A percentile compares a stretch with the other conserved stretches of the same genome.
These are phyloP conservation scores for Sclerotinia trifoliorum DNA, from an alignment of 2,329 filamentous ascomycete genomes.

Conservation along the genomic window DNA sequence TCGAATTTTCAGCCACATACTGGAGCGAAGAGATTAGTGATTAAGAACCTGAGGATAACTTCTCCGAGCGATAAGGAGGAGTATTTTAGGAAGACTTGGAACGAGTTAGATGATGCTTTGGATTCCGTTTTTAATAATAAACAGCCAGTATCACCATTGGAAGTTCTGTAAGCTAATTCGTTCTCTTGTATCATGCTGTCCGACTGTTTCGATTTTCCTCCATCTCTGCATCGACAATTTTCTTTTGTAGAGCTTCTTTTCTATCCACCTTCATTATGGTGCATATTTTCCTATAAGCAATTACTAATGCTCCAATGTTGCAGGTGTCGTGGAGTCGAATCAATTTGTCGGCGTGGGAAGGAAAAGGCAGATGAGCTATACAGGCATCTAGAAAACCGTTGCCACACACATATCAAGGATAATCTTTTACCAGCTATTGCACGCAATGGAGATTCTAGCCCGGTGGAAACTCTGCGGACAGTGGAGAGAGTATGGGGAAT, in stretches of 20 bases:
- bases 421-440: slow-evolving; percentile 56
- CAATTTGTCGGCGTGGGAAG: slow-evolving; percentile 77
- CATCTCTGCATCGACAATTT: too few species aligned
- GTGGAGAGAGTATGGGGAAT: slow-evolving; percentile 63
- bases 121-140: slow-evolving; percentile 67
- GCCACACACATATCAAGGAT: slow-evolving; percentile 65
- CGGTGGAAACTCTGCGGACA: slow-evolving; percentile 62
- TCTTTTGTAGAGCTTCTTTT: not conserved
- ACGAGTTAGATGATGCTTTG: slow-evolving; percentile 71
- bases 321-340: slow-evolving; percentile 80
- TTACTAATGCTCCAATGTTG: not conserved
- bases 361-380: slow-evolving; percentile 61
- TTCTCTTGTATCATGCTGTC: not conserved
- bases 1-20: slow-evolving; percentile 65
- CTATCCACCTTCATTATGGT: not conserved
- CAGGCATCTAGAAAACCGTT: slow-evolving; percentile 62
- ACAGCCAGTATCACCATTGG: slow-evolving; percentile 69
- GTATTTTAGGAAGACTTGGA: slow-evolving; percentile 76
- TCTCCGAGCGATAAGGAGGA: slow-evolving; percentile 61
- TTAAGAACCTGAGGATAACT: slow-evolving; percentile 81
- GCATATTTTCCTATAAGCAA: not conserved
- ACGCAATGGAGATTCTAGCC: slow-evolving; percentile 49
- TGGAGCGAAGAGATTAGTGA: slow-evolving; percentile 82
- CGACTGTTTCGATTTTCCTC: not conserved
- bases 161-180: slow-evolving; percentile 56